Percentiles rank a stretch among this genome's conserved stretches.
These are phyloP conservation scores for Gaeumannomyces sp. DNA, from an alignment of 2,329 filamentous ascomycete species.

Conservation along the genomic window DNA sequence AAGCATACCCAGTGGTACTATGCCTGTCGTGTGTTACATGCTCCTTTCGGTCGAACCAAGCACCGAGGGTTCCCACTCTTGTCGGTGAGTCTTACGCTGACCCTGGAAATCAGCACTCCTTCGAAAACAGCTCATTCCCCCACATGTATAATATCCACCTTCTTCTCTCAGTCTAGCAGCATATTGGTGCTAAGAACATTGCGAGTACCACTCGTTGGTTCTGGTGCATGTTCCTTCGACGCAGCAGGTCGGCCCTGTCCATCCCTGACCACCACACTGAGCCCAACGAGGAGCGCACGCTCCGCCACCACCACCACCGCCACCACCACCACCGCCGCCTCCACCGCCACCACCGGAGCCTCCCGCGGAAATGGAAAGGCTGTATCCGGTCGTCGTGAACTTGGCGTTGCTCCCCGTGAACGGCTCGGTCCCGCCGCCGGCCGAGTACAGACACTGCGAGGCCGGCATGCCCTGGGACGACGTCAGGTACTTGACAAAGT, in stretches of 20 bases:
- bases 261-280: constrained; percentile 22
- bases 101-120: no score
- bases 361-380: constrained; percentile 8
- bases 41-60: no score
- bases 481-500: constrained; percentile 52
- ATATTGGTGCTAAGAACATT: background rate
- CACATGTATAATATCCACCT: background rate
- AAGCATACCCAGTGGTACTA: no score
- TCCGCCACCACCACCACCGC: background rate
- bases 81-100: no score
- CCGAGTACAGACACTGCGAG: constrained; percentile 46
- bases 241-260: constrained; percentile 21
- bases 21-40: no score
- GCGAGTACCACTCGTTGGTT: constrained; percentile 4
- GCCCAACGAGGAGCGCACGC: constrained; percentile 16
- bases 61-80: no score
- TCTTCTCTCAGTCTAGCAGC: background rate
- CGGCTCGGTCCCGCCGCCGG: constrained; percentile 51
- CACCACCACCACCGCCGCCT: background rate
- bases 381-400: constrained; percentile 17
- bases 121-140: no score
- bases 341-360: background rate
- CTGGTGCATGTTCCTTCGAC: constrained; percentile 9
- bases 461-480: constrained; percentile 38
- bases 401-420: constrained; percentile 39